Percentiles rank a stretch among this genome's conserved stretches.
Evolutionary conservation across 2,329 filamentous ascomycete genomes (phyloP).

Genomic region (Aspergillus nomiae): DNA sequence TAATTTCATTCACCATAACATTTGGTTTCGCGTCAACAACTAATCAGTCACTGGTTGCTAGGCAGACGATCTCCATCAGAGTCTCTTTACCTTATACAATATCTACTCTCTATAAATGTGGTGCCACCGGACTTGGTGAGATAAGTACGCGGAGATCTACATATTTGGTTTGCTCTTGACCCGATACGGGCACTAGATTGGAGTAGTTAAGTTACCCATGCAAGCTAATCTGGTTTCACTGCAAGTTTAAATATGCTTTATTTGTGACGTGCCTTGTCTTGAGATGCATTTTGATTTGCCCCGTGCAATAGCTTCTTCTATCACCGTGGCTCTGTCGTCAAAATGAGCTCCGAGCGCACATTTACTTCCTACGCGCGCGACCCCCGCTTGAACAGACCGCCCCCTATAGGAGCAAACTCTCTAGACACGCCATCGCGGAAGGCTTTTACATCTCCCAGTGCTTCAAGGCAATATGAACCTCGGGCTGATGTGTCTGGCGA

Average conservation of each 20-base stretch:
- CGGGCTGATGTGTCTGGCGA: slow-evolving; percentile 22
- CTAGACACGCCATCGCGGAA: background rate
- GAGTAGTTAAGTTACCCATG: background rate
- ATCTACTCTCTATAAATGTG: background rate
- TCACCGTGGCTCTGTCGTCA: background rate
- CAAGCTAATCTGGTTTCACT: background rate
- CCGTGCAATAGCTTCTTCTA: background rate
- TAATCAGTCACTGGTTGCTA: background rate
- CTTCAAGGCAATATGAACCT: background rate
- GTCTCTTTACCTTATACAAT: background rate
- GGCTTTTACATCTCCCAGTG: background rate
- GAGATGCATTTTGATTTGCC: background rate
- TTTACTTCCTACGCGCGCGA: slow-evolving; percentile 17
- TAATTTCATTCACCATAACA: background rate
- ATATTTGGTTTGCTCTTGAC: background rate
- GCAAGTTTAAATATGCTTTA: background rate
- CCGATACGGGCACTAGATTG: background rate
- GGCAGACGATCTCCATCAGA: background rate
- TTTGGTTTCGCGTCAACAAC: background rate
- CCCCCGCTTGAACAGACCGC: slow-evolving; percentile 19
- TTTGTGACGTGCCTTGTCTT: background rate
- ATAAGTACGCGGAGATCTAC: background rate
- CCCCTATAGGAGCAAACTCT: background rate
- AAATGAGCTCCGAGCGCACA: slow-evolving; percentile 16
- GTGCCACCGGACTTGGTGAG: background rate